Evolutionary conservation across 2,329 filamentous ascomycete species (phyloP).

Genomic region (Davidsoniella eucalypti): DNA sequence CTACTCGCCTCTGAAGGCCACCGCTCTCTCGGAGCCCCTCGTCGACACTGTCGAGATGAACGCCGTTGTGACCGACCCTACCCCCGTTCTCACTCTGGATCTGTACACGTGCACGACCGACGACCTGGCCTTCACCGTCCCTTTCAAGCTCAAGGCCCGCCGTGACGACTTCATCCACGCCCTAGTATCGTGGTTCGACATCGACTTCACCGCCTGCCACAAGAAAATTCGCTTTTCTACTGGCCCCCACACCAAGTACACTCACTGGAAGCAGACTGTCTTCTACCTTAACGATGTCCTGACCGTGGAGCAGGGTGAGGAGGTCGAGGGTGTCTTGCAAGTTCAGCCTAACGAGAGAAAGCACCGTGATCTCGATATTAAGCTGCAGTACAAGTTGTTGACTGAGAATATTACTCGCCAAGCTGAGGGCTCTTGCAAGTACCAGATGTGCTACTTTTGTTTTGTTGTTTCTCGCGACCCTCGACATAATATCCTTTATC

Average conservation of each 20-base stretch:
- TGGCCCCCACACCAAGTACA: slow-evolving; percentile 96
- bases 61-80: slow-evolving; percentile 86
- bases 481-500: not conserved
- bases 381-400: slow-evolving; percentile 64
- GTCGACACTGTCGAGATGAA: slow-evolving; percentile 97
- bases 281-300: slow-evolving; percentile 92
- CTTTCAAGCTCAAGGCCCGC: slow-evolving; percentile 60
- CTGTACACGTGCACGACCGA: slow-evolving; percentile 74
- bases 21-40: slow-evolving; percentile 84
- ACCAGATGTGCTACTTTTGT: slow-evolving; percentile 54
- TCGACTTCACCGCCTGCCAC: slow-evolving; percentile 95
- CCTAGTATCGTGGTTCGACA: slow-evolving; percentile 96
- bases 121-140: slow-evolving; percentile 69
- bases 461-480: not conserved
- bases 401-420: slow-evolving; percentile 56
- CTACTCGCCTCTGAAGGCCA: slow-evolving; percentile 84
- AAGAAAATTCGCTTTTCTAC: slow-evolving; percentile 96
- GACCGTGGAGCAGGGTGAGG: slow-evolving; percentile 77
- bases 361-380: slow-evolving; percentile 85
- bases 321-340: slow-evolving; percentile 53
- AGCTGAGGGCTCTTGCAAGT: slow-evolving; percentile 54
- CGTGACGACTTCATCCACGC: slow-evolving; percentile 94
- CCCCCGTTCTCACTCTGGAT: slow-evolving; percentile 71
- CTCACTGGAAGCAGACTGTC: slow-evolving; percentile 99
- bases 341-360: slow-evolving; percentile 91